These are phyloP conservation scores for Davidsoniella virescens DNA, from an alignment of 2,329 filamentous ascomycete species.

Conservation along the genomic window DNA sequence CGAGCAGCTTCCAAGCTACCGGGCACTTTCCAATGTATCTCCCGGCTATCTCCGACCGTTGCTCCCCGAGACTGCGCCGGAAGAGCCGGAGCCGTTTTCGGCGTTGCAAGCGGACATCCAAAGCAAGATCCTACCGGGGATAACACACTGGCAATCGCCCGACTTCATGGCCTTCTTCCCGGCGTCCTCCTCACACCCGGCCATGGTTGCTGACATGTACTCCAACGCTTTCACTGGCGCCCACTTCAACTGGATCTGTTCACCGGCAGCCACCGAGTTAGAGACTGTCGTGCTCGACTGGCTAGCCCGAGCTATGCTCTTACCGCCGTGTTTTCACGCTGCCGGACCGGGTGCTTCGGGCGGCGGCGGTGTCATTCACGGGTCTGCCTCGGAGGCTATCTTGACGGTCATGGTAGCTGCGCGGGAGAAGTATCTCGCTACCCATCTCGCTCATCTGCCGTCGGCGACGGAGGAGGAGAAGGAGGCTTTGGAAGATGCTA, in stretches of 20 bases:
- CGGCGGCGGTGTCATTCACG: slow-evolving; percentile 89
- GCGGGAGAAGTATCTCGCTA: slow-evolving; percentile 57
- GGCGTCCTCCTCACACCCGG: slow-evolving; percentile 63
- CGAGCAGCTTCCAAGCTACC: slow-evolving; percentile 50
- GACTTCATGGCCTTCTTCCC: slow-evolving; percentile 97
- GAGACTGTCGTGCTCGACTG: slow-evolving; percentile 90
- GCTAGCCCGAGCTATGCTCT: slow-evolving; percentile 58
- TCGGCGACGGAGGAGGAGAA: slow-evolving; percentile 18
- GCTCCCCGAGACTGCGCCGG: slow-evolving; percentile 50
- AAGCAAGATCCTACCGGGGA: slow-evolving; percentile 70
- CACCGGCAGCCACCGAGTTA: slow-evolving; percentile 78
- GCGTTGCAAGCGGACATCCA: slow-evolving; percentile 73
- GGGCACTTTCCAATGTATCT: slow-evolving; percentile 60
- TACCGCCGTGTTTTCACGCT: slow-evolving; percentile 61
- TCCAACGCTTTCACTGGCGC: slow-evolving; percentile 75
- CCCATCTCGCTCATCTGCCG: slow-evolving; percentile 35
- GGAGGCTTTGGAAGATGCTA: slow-evolving; percentile 43
- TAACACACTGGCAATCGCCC: slow-evolving; percentile 89
- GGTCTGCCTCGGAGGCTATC: slow-evolving; percentile 74
- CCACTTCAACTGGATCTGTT: slow-evolving; percentile 95
- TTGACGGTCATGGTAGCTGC: slow-evolving; percentile 79
- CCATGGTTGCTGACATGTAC: slow-evolving; percentile 86
- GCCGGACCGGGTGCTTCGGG: slow-evolving; percentile 38
- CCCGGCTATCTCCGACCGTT: slow-evolving; percentile 76
- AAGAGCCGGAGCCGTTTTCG: slow-evolving; percentile 55